Evolutionary conservation across 371 early-diverging fungal genomes (phyloP), one percentile per base, ranked within the genome.

Genomic region (Fennellomyces sp.): DNA sequence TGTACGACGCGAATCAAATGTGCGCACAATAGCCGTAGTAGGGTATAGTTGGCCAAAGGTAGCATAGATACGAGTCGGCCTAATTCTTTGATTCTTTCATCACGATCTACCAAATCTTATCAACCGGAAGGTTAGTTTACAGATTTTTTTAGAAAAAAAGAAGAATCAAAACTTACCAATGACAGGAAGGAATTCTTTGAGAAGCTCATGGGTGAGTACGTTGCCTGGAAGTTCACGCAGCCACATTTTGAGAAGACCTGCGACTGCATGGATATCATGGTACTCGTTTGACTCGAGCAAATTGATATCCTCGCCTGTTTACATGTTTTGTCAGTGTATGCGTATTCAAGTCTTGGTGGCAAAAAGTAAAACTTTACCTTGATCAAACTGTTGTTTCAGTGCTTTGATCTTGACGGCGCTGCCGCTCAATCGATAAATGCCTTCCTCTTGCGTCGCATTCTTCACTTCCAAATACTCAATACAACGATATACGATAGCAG

Each of bases 1-100:
- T 92, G 89, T 12, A 95, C 94, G 50, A 98, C 86, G 17, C 91
- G 84, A 58, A 95, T 86, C 52, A 98, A 76, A 64, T 98, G 97
- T 0, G 92, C 91, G 2, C 91, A 91, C 45, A 98, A 73, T 0
- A 89, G 83, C 12, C 94, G 87, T n/a, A 98, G 77, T 21, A 95
- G 78, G 0, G 94, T 91, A 66, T 95, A 96, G 77, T 98, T 96
- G 38, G 87, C 77, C 19, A 91, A 64, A 1, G 97, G 97, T 27
- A 98, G 73, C 36, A 73, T 66, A 0, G 91, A 85, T 1, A 96
- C 86, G 19, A 97, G 81, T 5, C 88, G 76, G 0, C 91, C 87
- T 13, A 97, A 82, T 73, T 93, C 91, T 25, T 79, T 74, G 15
- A 94, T 81, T 39, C 91, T 86, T 50, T 90, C 87, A 35, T 79